Percentiles rank a stretch among this genome's conserved stretches.
Conservation (phyloP, 2,329 filamentous ascomycete genomes). For the Thielaviopsis ethacetica region DNA sequence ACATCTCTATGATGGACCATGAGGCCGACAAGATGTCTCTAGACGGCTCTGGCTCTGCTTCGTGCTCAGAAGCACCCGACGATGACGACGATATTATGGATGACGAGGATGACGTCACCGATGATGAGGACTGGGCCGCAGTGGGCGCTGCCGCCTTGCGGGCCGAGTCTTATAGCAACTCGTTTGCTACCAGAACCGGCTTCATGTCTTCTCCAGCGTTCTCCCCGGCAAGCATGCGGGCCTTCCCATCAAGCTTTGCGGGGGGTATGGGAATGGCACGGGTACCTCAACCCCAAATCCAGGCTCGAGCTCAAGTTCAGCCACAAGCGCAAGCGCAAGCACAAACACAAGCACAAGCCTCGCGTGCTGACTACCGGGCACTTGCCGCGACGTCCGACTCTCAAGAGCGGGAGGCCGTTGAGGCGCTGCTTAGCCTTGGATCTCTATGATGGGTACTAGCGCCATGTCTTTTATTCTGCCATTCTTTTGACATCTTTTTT, state of each 20-base stretch:
- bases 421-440: slow-evolving; percentile 65
- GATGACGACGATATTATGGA: slow-evolving; percentile 53
- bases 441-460: slow-evolving; percentile 42
- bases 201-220: slow-evolving; percentile 33
- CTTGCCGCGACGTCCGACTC: slow-evolving; percentile 40
- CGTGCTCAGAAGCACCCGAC: slow-evolving; percentile 58
- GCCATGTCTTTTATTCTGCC: slow-evolving; percentile 15
- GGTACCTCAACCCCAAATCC: slow-evolving; percentile 30
- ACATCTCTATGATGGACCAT: slow-evolving; percentile 56
- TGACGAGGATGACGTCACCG: slow-evolving; percentile 72
- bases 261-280: slow-evolving; percentile 41
- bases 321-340: not conserved
- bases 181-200: slow-evolving; percentile 21
- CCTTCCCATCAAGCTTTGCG: slow-evolving; percentile 27
- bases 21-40: slow-evolving; percentile 94
- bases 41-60: slow-evolving; percentile 51
- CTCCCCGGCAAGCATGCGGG: slow-evolving; percentile 28
- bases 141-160: slow-evolving; percentile 76
- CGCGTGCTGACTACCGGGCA: slow-evolving; percentile 12
- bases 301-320: slow-evolving; percentile 28
- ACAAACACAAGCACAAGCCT: slow-evolving; percentile 13
- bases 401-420: slow-evolving; percentile 67
- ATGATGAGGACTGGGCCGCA: slow-evolving; percentile 90
- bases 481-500: not conserved
- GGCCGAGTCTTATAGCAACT: slow-evolving; percentile 43